phyloP scores from a whole-genome alignment of 2,329 filamentous ascomycete genomes.

The Cylindrodendrum hubeiense region DNA sequence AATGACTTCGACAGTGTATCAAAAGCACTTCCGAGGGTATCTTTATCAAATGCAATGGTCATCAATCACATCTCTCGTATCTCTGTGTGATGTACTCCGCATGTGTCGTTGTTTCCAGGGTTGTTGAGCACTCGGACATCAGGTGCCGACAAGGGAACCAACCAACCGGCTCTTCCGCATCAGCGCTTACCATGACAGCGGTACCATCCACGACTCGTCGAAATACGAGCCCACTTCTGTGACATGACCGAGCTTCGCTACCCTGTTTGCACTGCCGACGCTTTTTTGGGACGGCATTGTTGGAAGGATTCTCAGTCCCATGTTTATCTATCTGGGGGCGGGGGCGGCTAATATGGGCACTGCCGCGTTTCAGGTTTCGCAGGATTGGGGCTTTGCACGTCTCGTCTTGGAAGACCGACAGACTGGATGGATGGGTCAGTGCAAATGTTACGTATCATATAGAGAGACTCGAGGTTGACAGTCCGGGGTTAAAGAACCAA shows the following conservation, averaged over 20 bases:
- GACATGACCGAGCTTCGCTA: background rate
- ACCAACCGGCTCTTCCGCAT: background rate
- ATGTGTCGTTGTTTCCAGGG: background rate
- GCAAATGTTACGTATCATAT: background rate
- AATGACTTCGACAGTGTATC: background rate
- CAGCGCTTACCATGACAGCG: background rate
- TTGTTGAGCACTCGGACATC: background rate
- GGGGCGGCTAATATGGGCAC: conserved; percentile 10
- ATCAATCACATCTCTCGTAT: background rate
- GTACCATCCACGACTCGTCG: background rate
- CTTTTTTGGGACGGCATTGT: background rate
- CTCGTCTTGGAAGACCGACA: background rate
- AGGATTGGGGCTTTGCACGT: conserved; percentile 17
- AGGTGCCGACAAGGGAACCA: no score
- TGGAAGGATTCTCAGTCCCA: conserved; percentile 12
- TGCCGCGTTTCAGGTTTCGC: conserved; percentile 22
- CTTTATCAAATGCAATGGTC: background rate
- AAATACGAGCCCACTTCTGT: background rate
- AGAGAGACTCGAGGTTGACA: background rate
- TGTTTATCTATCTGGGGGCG: background rate
- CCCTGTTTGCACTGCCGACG: conserved; percentile 15
- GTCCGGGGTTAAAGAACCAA: background rate
- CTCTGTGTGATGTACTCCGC: no score
- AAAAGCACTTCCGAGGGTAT: background rate
- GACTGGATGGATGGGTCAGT: background rate